Base-by-base conservation (phyloP, 2,329 filamentous ascomycete genomes). In the Colletotrichum camelliae region DNA sequence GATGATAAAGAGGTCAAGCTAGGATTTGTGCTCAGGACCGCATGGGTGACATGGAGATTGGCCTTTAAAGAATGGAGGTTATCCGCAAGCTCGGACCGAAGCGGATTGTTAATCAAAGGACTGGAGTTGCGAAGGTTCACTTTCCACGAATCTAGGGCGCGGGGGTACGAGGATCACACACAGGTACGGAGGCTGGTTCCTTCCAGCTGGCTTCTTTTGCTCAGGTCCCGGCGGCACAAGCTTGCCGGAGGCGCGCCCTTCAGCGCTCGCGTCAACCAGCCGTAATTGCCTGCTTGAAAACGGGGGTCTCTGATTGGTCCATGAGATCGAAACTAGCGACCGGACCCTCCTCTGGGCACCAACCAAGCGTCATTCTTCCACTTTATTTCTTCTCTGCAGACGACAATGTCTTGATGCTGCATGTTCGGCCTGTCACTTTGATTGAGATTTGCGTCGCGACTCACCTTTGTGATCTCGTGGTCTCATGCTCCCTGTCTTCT, bases 61-160 rank as follows among this genome's bases (percentile, higher is more conserved):
- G 15, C 10, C 37, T 66, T 66, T 29, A 52, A 33, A 35, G 55
- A 18, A 33, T 43, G 21, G 70, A 39, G 55, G 21, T 55, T 39
- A 33, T 61, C 39, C 24, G 69, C 61, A 61, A 72, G 70, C 70
- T 75, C 73, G 73, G 70, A 65, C 58, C 64, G 70, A 70, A 52
- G 65, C 43, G 13, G 58, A 64, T 39, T 29, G 67, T 24, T 21
- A 39, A 48, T 58, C n/a, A 55, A 61, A 31, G 69, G 35, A 70
- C 31, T 24, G 61, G 62, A 61, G 61, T 67, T 43, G 55, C 18
- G 24, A 75, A 48, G 31, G 55, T 67, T 75, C 31, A 27, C 62
- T 33, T 58, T 33, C 29, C 67, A 74, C 60, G 48, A 24, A 71
- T 52, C 31, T 8, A 74, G 5, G 21, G 31, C n/a, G 64, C 37